Percentiles rank a stretch among this genome's conserved stretches.
Evolutionary conservation across 1,284 basidiomycete genomes (phyloP).

Genomic region (Naganishia albida): DNA sequence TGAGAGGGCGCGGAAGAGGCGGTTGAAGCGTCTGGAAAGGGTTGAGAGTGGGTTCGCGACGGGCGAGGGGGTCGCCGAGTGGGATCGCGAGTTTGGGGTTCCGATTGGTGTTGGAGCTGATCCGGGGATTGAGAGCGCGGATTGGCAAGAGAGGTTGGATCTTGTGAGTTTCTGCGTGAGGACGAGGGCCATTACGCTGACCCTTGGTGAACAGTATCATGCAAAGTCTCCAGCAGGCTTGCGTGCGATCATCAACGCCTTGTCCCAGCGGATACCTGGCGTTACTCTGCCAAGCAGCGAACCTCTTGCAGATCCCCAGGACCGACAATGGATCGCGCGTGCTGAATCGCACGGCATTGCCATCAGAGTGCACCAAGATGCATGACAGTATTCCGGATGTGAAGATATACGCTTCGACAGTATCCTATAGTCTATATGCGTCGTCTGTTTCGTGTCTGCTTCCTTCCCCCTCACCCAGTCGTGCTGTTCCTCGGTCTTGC

Average conservation of each 20-base stretch:
- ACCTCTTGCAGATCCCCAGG: neutral
- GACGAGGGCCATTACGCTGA: neutral
- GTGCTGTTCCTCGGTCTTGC: conserved; percentile 36
- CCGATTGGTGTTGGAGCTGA: neutral
- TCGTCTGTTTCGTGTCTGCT: conserved; percentile 18
- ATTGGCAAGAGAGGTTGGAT: conserved; percentile 30
- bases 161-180: neutral
- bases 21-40: neutral
- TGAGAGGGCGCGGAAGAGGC: neutral
- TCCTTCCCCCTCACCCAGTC: neutral
- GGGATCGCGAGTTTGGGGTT: conserved; percentile 26
- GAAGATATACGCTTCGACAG: conserved; percentile 32
- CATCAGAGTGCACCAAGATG: conserved; percentile 10
- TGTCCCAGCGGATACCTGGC: too few relatives aligned
- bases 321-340: conserved; percentile 8
- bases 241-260: neutral
- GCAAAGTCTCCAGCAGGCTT: neutral
- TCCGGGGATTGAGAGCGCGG: neutral
- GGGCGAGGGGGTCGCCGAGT: neutral
- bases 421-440: conserved; percentile 35
- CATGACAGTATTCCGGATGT: conserved; percentile 6
- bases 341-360: conserved; percentile 21
- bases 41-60: neutral
- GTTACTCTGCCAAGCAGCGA: too few relatives aligned
- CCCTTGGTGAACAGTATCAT: neutral